Evolutionary conservation across 1,284 basidiomycete species (phyloP).

Genomic region (Cutaneotrichosporon sp.): DNA sequence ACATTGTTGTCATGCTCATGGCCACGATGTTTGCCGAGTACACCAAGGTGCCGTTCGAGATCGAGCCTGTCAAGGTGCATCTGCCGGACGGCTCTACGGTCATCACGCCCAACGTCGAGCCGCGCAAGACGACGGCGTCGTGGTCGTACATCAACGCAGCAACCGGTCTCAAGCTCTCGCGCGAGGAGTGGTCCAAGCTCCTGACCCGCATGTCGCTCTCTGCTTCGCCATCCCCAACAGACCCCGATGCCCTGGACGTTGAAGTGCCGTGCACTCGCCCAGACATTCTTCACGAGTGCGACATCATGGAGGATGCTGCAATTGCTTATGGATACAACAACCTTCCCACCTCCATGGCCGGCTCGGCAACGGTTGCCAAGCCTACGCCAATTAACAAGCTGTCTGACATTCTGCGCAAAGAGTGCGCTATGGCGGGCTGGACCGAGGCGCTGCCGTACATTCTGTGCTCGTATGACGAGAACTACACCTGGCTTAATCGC

Average conservation of each 20-base stretch:
- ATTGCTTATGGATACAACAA: constrained; percentile 99
- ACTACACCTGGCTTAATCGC: constrained; percentile 87
- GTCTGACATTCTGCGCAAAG: constrained; percentile 77
- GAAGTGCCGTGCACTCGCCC: constrained; percentile 84
- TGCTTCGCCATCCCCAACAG: constrained; percentile 52
- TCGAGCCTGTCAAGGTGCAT: constrained; percentile 82
- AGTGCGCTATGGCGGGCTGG: constrained; percentile 95
- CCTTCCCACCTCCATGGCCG: constrained; percentile 82
- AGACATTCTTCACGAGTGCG: constrained; percentile 96
- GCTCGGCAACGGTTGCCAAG: constrained; percentile 92
- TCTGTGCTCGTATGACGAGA: constrained; percentile 97
- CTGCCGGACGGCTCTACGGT: constrained; percentile 68
- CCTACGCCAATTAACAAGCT: constrained; percentile 86
- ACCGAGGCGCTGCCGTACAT: constrained; percentile 91
- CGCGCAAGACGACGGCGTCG: constrained; percentile 67
- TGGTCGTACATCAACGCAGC: constrained; percentile 93
- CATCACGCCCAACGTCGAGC: constrained; percentile 75
- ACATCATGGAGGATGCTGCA: constrained; percentile 96
- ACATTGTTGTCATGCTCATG: constrained; percentile 90
- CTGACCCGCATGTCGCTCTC: constrained; percentile 43
- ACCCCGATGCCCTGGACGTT: constrained; percentile 61
- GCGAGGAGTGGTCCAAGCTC: constrained; percentile 38
- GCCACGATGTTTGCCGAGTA: constrained; percentile 98
- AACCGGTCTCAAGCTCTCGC: constrained; percentile 68
- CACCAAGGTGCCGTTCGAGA: constrained; percentile 75